Evolutionary conservation across 73 alveolate species (phyloP), one percentile per base, ranked within the genome.

Genomic region (Stentor roeselii): DNA sequence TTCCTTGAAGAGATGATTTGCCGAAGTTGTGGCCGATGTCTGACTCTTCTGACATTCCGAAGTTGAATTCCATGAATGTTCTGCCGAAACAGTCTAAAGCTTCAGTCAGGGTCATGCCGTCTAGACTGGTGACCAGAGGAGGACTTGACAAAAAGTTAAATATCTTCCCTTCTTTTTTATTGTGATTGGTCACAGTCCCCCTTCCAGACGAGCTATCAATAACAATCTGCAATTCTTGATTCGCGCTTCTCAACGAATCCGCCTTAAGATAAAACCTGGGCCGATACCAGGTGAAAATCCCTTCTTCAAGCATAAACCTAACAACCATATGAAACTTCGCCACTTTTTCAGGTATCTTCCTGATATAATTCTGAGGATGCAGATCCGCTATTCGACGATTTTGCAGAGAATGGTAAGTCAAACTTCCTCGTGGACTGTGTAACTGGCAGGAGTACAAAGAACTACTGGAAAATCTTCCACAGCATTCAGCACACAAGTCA

Each of bases 301-400:
- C 80, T 67, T 67, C 80, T 0, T 67, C 80, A 1, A 67, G 80
- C 80, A 67, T 67, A 67, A 27, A 40, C 42, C 80, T 36, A 67
- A 67, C 34, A n/a, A 67, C 34, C 80, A 67, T 67, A 34, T 67
- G 80, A 40, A 67, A 67, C 37, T 67, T 67, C 1, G 41, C 80
- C 2, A 67, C 80, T 67, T 67, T 67, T 67, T 67, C 80, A 1
- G 80, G 80, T 15, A 67, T 67, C 34, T 67, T 67, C 34, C 41
- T 0, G n/a, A 67, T 34, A 21, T 27, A 21, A n/a, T 36, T 67
- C 41, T 32, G 41, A 14, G 80, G 80, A 32, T n/a, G 11, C 41
- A 67, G 11, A 30, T 67, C 80, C 21, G 34, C 41, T 32, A 67
- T n/a, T 21, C 80, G n/a, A 14, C 80, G 21, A 67, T 67, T 67